These are phyloP conservation scores for Rhodotorula toruloides DNA, from an alignment of 768 basidiomycete species.

Conservation along the genomic window DNA sequence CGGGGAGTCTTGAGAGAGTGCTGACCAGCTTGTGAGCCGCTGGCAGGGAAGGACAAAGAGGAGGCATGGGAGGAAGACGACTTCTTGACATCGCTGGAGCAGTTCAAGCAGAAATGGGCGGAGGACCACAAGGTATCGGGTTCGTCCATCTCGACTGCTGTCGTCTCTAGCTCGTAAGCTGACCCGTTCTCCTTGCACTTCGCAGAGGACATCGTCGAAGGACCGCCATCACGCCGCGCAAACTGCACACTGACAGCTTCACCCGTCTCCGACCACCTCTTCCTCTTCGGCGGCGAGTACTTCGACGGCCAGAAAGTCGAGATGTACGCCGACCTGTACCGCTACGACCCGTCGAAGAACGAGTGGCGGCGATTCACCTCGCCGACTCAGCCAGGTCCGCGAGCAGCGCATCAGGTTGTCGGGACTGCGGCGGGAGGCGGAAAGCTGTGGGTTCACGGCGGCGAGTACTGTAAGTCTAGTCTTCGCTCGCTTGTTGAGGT, in stretches of 20 bases:
- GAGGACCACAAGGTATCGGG: slow-evolving; percentile 49
- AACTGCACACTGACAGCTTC: slow-evolving; percentile 76
- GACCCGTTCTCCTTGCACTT: slow-evolving; percentile 55
- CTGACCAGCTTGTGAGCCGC: no score
- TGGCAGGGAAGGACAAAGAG: slow-evolving; percentile 41
- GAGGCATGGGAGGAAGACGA: slow-evolving; percentile 56
- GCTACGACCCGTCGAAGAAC: slow-evolving; percentile 81
- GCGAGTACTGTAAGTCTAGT: slow-evolving; percentile 55
- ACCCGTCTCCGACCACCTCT: slow-evolving; percentile 66
- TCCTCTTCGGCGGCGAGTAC: slow-evolving; percentile 64
- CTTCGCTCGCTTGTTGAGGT: not conserved
- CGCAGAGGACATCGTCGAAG: slow-evolving; percentile 77
- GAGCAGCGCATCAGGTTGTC: slow-evolving; percentile 78
- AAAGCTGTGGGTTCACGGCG: slow-evolving; percentile 55
- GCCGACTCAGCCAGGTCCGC: slow-evolving; percentile 76
- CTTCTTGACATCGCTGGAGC: slow-evolving; percentile 75
- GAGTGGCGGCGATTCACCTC: slow-evolving; percentile 86
- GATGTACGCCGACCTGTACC: slow-evolving; percentile 59
- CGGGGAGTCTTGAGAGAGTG: no score
- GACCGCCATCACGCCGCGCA: slow-evolving; percentile 74
- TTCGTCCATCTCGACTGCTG: not conserved
- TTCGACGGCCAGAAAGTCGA: slow-evolving; percentile 72
- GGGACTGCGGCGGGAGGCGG: slow-evolving; percentile 72
- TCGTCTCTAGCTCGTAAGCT: not conserved
- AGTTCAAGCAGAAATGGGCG: slow-evolving; percentile 68